A percentile compares a stretch with the other conserved stretches of the same genome.
phyloP scores from a whole-genome alignment of 352 stramenopile genomes.

The Peronospora belbahrii region DNA sequence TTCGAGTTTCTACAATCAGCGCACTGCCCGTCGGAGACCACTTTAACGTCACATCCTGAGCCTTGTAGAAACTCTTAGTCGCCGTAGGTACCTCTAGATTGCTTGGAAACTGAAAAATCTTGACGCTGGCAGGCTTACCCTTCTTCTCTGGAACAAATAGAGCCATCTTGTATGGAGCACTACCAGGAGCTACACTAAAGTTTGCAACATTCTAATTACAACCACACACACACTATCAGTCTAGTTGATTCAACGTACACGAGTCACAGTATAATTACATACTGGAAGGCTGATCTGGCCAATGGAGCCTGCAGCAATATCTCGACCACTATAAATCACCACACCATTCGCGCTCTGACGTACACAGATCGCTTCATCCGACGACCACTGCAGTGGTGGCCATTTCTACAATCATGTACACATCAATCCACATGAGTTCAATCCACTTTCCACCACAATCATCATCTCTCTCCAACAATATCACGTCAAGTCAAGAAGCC shows the following conservation, averaged over 20 bases:
- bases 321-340: slow-evolving; percentile 66
- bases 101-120: slow-evolving; percentile 75
- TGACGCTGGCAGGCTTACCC: slow-evolving; percentile 79
- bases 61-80: slow-evolving; percentile 88
- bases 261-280: slow-evolving; percentile 7
- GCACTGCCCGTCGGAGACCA: slow-evolving; percentile 84
- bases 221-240: slow-evolving; percentile 3
- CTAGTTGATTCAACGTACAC: background rate
- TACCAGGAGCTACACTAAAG: slow-evolving; percentile 80
- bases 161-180: slow-evolving; percentile 76
- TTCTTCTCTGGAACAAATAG: slow-evolving; percentile 87
- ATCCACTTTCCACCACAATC: background rate
- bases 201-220: slow-evolving; percentile 54
- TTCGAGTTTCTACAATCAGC: slow-evolving; percentile 88
- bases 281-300: slow-evolving; percentile 71
- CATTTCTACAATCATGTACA: slow-evolving; percentile 46
- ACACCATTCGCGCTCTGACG: slow-evolving; percentile 72
- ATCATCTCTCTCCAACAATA: too few species aligned
- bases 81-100: slow-evolving; percentile 52
- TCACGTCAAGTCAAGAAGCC: too few species aligned
- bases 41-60: slow-evolving; percentile 84
- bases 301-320: slow-evolving; percentile 46
- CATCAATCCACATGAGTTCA: slow-evolving; percentile 3
- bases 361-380: slow-evolving; percentile 80
- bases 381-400: slow-evolving; percentile 87